Base-by-base conservation (phyloP, 176 grass and related monocot genomes). In the Eragrostis nindensis region DNA sequence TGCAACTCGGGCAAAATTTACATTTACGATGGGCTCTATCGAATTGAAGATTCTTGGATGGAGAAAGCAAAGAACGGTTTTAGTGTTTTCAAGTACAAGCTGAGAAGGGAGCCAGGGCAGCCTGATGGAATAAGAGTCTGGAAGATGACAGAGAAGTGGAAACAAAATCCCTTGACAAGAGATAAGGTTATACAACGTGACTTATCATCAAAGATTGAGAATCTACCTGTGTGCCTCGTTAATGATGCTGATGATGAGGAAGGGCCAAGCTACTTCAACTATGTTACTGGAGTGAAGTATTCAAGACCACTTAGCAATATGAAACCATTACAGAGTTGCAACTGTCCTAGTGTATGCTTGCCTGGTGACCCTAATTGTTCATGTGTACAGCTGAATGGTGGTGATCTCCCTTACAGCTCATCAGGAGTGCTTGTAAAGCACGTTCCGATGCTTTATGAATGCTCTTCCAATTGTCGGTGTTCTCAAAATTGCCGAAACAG, bases 21-120 rank as follows among this genome's bases (percentile, higher is more conserved):
- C 77, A 85, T 92, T 29, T 97, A 91, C 66, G 94, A 93, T 62
- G 94, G 94, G 14, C 83, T 97, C 19, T 97, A 93, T 40, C 57
- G 60, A 50, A 72, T 97, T 11, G 78, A 97, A 42, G 68, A 84
- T 38, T 77, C 82, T 5, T 93, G 88, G 77, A 82, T 70, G 52
- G 87, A 97, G 54, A 90, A 46, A 53, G 52, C 66, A 26, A 74
- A 74, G 39, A 68, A 82, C 59, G 83, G 86, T 8, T 88, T 88
- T 27, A 86, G 45, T 55, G 84, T 93, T 27, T 93, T 93, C 65
- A 91, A 91, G 81, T 93, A 89, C 80, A 84, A 79, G 69, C 69
- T 97, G 66, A 79, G 76, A 47, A 86, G 91, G 76, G 84, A 93
- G 8, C 78, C 81, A 36, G 32, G 32, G 32, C 32, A 36, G 32